phyloP scores from a whole-genome alignment of 2,329 filamentous ascomycete species.

The Alternaria consortialis region DNA sequence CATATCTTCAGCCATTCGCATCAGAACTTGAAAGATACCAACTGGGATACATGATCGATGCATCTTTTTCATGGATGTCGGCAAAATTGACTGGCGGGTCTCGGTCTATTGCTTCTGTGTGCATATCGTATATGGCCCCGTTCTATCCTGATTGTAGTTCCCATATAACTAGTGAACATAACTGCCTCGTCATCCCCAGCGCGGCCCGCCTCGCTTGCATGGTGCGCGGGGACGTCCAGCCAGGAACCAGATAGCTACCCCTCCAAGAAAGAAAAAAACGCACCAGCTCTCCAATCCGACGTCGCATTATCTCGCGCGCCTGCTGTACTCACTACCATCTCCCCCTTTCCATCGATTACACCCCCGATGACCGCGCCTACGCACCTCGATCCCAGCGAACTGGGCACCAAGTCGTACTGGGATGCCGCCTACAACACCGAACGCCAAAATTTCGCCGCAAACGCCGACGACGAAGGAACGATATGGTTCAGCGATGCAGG shows the following conservation, averaged over 20 bases:
- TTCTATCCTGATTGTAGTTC: background rate
- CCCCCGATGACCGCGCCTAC: conserved; percentile 30
- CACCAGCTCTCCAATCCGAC: background rate
- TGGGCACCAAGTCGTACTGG: conserved; percentile 79
- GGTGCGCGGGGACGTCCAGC: background rate
- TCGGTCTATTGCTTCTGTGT: no score
- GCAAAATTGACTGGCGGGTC: no score
- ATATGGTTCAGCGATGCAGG: conserved; percentile 96
- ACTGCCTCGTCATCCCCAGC: background rate
- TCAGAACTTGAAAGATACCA: no score
- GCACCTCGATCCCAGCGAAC: conserved; percentile 74
- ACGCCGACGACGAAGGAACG: conserved; percentile 83
- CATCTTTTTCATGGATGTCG: no score
- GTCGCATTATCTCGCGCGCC: background rate
- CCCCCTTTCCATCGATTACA: background rate
- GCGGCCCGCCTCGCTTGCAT: background rate
- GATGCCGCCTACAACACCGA: conserved; percentile 76
- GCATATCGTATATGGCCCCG: background rate
- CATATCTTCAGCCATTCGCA: no score
- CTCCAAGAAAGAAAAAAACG: conserved; percentile 2
- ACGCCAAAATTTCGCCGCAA: conserved; percentile 73
- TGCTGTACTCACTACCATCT: background rate
- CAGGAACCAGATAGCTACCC: background rate
- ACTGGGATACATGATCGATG: no score
- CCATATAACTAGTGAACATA: background rate